Base-by-base conservation (phyloP, 352 stramenopile genomes). In the Aphanomyces stellatus region DNA sequence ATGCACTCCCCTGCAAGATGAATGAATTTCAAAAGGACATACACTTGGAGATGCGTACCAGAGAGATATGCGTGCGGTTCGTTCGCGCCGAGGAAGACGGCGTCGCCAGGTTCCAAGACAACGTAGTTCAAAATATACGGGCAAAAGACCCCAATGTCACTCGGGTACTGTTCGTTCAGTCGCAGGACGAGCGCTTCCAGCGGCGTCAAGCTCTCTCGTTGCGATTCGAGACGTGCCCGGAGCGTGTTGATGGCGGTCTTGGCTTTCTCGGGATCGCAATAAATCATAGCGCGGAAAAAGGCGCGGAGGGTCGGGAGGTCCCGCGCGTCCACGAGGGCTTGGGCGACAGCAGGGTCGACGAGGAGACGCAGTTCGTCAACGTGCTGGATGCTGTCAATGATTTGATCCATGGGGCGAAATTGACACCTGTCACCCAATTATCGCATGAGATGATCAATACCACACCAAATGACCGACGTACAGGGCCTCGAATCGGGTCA, bases 41-140 rank as follows among this genome's bases (percentile, higher is more conserved):
- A 15, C 13, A 69, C 25, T 51, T 62, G 6, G 55, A 57, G 72
- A 22, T 25, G n/a, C 42, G 43, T 76, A 35, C 97, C 97, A 1
- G 84, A 90, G 24, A 99, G 81, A 76, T 99, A 99, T 15, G 98
- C 98, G 76, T 99, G 98, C n/a, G 98, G 98, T 71, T 99, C 97
- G 74, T 99, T 99, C 3, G 98, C 95, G 19, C 82, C 92, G 60
- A 99, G 93, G 73, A 98, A 99, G 67, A 99, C 96, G 19, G 91
- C 88, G 66, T 99, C 93, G 6, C 98, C 98, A 0, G 91, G 91
- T 34, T 96, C 74, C 69, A 99, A 86, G 11, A 90, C 80, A 10
- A 99, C 71, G 74, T 98, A 98, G 76, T 99, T 99, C n/a, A 99
- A 80, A 33, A 99, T 78, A 68, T 98, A 96, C 4, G 97, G 97